Percentiles rank a stretch among this genome's conserved stretches.
These are phyloP conservation scores for Blastomyces gilchristii DNA, from an alignment of 2,329 filamentous ascomycete species.

Conservation along the genomic window DNA sequence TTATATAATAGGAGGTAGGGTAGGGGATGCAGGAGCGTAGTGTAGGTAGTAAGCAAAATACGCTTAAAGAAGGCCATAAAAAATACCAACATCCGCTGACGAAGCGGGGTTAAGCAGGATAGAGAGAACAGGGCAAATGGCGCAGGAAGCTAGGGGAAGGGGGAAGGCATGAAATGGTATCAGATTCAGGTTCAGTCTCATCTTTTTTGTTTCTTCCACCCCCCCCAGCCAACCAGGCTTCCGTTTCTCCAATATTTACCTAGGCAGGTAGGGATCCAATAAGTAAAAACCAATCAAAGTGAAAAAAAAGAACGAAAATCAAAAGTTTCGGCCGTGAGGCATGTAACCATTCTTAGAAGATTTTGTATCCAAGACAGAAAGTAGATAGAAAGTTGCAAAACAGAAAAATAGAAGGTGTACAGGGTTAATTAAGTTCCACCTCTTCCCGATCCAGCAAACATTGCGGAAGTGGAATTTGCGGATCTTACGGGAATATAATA, in stretches of 20 bases:
- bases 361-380: conserved; percentile 10
- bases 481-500: neutral
- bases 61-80: neutral
- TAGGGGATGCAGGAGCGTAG: neutral
- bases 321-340: conserved; percentile 18
- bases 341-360: conserved; percentile 20
- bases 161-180: neutral
- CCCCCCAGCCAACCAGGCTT: neutral
- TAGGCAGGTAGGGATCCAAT: neutral
- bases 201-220: neutral
- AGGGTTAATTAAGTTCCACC: neutral
- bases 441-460: neutral
- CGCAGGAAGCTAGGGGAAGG: neutral
- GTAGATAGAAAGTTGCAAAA: conserved; percentile 15
- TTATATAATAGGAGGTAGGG: neutral
- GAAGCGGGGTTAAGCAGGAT: neutral
- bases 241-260: neutral
- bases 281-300: conserved; percentile 3
- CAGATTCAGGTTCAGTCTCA: neutral
- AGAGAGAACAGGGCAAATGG: neutral
- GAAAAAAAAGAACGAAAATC: too few species aligned
- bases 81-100: neutral
- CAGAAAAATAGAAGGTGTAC: conserved; percentile 11
- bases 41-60: too few species aligned
- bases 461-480: neutral